A percentile compares a stretch with the other conserved stretches of the same genome.
phyloP scores from a whole-genome alignment of 306 rosid species.

The Rosa rugosa region DNA sequence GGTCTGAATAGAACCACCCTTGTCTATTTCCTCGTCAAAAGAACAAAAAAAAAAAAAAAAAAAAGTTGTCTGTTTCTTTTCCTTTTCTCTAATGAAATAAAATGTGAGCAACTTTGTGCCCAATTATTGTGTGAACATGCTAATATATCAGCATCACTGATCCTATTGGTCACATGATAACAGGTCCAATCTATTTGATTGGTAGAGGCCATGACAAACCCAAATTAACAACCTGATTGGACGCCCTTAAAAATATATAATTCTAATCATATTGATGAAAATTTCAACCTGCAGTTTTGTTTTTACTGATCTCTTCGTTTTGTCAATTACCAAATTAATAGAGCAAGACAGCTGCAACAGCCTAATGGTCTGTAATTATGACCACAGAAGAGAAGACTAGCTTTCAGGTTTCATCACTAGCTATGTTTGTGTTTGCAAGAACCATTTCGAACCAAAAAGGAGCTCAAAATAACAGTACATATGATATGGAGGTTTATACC shows the following conservation, averaged over 20 bases:
- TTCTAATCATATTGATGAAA: background rate
- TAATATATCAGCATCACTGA: slow-evolving; percentile 16
- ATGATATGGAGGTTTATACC: background rate
- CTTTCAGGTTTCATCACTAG: background rate
- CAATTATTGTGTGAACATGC: slow-evolving; percentile 20
- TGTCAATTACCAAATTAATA: background rate
- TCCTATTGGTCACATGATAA: background rate
- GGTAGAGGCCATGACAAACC: slow-evolving; percentile 5
- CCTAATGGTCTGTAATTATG: background rate
- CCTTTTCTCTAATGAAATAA: background rate
- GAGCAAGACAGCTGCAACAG: background rate
- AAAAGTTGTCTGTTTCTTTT: background rate
- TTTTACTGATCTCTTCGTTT: background rate
- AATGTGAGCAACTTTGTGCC: slow-evolving; percentile 11
- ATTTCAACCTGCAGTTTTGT: background rate
- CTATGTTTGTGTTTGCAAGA: background rate
- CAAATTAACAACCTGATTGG: background rate
- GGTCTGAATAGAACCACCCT: no score
- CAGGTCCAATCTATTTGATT: slow-evolving; percentile 8
- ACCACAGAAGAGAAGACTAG: background rate
- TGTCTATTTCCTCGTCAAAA: background rate
- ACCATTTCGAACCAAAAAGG: background rate
- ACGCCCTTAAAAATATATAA: background rate
- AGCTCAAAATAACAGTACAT: background rate
- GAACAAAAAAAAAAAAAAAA: background rate